Base-by-base conservation (phyloP, 2,329 filamentous ascomycete genomes). In the Chrysosporium queenslandicum region DNA sequence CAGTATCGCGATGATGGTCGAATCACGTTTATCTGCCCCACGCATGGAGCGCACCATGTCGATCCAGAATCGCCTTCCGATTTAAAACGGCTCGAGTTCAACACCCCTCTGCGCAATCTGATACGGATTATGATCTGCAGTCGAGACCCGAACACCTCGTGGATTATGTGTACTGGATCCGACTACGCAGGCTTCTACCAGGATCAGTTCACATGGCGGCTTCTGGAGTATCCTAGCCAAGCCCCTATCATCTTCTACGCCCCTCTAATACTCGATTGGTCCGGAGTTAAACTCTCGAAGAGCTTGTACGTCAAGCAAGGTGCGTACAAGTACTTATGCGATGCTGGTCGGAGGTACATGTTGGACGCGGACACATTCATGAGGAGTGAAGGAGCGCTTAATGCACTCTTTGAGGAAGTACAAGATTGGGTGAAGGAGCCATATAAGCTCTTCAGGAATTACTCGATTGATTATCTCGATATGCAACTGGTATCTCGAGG, bases 141-240 rank as follows among this genome's bases (percentile, higher is more conserved):
- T 30, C 30, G 25, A 27, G 53, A 52, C 37, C 30, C 27, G 27
- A 30, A 30, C 4, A 50, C 3, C 11, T 56, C 50, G 21, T 56
- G 56, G 56, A 56, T 56, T 32, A 52, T 52, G 41, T 52, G 50
- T 39, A 52, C 50, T 12, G 50, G 41, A 29, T 49, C 57, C 4
- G 57, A 58, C 39, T 56, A 59, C 25, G 56, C 57, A 34, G 50
- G 50, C 9, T 52, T 47, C 41, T 58, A 56, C 34, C 55, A 58
- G 39, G 57, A 56, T 30, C 34, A 37, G 34, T 40, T 43, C 27
- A 41, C 52, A 46, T 57, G 50, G 41, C 52, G 53, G 32, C 40
- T 51, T 42, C 47, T 45, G 25, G 34, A 37, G 34, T 9, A n/a
- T 37, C 34, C 34, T 37, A 47, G 50, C 27, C 43, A 55, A 25